phyloP scores from a whole-genome alignment of 139 green algal species.

The Picochlorum sp. region DNA sequence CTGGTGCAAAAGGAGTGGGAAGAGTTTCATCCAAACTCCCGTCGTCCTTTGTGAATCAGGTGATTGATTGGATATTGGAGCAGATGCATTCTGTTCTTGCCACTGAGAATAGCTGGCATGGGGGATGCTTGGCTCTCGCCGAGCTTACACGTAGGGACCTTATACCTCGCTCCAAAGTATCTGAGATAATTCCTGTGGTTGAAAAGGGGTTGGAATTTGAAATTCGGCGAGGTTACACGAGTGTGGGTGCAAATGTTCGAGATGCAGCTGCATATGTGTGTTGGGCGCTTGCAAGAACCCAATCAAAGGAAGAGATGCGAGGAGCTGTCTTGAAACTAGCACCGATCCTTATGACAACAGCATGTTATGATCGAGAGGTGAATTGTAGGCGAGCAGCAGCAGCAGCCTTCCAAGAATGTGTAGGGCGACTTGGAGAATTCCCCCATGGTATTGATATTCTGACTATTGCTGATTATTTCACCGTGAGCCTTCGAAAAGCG shows the following conservation, averaged over 20 bases:
- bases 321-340: conserved; percentile 42
- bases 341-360: conserved; percentile 67
- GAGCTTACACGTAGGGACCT: conserved; percentile 87
- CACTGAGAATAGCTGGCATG: conserved; percentile 85
- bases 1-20: conserved; percentile 85
- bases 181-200: conserved; percentile 37
- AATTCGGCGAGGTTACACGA: conserved; percentile 74
- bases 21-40: conserved; percentile 76
- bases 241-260: conserved; percentile 86
- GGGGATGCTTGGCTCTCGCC: conserved; percentile 87
- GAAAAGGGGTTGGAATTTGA: conserved; percentile 79
- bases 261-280: conserved; percentile 95
- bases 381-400: conserved; percentile 80
- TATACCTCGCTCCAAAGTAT: conserved; percentile 61
- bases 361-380: conserved; percentile 85
- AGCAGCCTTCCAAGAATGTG: conserved; percentile 85
- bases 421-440: conserved; percentile 81
- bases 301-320: conserved; percentile 53
- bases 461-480: conserved; percentile 85
- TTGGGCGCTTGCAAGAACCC: conserved; percentile 90
- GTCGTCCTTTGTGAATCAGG: conserved; percentile 70
- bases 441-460: conserved; percentile 87
- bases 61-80: conserved; percentile 63
- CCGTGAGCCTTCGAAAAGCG: conserved; percentile 43
- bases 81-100: conserved; percentile 43